Evolutionary conservation across 306 rosid species (phyloP), one percentile per base, ranked within the genome.

Genomic region (apple (Malus domestica)): DNA sequence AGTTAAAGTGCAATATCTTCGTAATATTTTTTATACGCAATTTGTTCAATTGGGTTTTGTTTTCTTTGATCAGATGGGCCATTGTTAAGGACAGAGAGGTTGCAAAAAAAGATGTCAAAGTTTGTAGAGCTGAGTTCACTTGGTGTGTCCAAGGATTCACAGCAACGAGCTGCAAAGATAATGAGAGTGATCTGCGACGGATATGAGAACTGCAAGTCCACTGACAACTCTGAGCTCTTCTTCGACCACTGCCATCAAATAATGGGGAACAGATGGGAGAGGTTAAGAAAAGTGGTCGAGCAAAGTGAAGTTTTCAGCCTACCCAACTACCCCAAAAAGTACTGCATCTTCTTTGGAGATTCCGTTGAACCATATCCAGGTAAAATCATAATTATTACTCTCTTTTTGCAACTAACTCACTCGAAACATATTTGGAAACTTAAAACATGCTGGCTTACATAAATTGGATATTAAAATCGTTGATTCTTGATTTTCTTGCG

Each of bases 131-230:
- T 88, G 76, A 86, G 82, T 80, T 84, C 97, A 25, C 82, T 91
- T 55, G 98, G 98, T 0, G 96, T 91, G 55, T 85, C 98, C 16
- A 91, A 83, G 74, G 98, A 91, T 75, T 90, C 98, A 3, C 98
- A 91, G 72, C 46, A 57, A 32, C 83, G 97, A 84, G 96, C 75
- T 35, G 82, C 96, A 9, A 91, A 84, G 88, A 84, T 91, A 46
- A 81, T 94, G 75, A 81, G 60, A 55, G 87, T 87, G 78, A 69
- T 94, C 8, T 90, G 93, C 35, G 86, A 94, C 69, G 57, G 83
- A 35, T 86, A 88, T 73, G 71, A 90, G 22, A 85, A 81, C 54
- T 65, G 68, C 54, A 81, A 84, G 70, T 49, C 82, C 15, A 32
- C 5, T 8, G 38, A 58, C 77, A 58, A 58, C 71, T 65, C 88